Conservation (phyloP, 768 basidiomycete genomes). For the Megacollybia marginata region DNA sequence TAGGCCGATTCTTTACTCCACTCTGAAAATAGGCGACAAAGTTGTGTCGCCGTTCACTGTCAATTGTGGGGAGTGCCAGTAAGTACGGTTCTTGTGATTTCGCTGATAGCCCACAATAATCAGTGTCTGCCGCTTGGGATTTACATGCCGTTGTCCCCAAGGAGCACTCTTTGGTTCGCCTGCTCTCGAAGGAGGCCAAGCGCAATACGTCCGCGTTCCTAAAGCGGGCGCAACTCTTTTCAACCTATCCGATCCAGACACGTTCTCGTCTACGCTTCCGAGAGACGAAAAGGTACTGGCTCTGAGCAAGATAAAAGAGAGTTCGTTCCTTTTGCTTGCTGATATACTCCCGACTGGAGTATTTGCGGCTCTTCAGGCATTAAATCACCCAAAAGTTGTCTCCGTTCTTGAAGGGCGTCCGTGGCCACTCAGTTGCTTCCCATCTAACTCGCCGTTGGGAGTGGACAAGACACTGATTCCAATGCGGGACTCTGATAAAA, state of each 20-base stretch:
- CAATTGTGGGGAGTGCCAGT: conserved; percentile 87
- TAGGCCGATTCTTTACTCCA: conserved; percentile 57
- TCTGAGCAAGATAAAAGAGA: conserved; percentile 34
- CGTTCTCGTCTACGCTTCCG: conserved; percentile 34
- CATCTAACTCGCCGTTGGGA: conserved; percentile 5
- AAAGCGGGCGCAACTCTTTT: conserved; percentile 74
- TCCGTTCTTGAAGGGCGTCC: conserved; percentile 51
- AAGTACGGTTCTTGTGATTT: conserved; percentile 16
- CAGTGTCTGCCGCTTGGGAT: conserved; percentile 69
- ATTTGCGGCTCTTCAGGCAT: conserved; percentile 65
- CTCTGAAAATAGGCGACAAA: conserved; percentile 62
- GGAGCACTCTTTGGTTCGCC: conserved; percentile 62
- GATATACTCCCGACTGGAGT: conserved; percentile 79
- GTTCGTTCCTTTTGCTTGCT: conserved; percentile 62
- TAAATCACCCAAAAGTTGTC: conserved; percentile 65
- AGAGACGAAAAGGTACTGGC: conserved; percentile 28
- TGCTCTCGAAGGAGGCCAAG: conserved; percentile 64
- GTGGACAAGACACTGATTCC: conserved; percentile 20
- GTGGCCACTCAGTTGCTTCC: conserved; percentile 46
- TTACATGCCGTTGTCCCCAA: conserved; percentile 60
- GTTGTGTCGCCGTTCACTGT: conserved; percentile 76
- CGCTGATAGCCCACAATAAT: background rate
- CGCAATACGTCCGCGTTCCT: conserved; percentile 75
- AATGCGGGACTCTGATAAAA: conserved; percentile 38
- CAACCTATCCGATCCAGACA: conserved; percentile 43